Conservation (phyloP, 192 early-diverging fungal genomes). For the Phycomyces blakesleeanus region DNA sequence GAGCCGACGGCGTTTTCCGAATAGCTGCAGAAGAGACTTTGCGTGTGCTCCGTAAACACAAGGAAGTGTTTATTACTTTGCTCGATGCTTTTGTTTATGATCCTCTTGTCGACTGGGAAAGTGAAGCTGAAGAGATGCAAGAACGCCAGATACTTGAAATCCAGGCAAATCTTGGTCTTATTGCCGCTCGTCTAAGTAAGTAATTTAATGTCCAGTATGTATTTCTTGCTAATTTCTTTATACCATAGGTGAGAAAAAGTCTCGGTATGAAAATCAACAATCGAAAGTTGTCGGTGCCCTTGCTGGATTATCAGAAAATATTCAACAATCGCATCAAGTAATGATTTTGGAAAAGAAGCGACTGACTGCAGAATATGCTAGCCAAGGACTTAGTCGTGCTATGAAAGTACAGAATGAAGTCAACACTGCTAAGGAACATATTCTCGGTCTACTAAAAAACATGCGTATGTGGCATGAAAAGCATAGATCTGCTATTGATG, state of each 20-base stretch:
- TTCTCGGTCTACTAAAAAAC: background rate
- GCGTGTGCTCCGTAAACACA: constrained; percentile 72
- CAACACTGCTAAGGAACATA: background rate
- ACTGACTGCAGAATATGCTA: background rate
- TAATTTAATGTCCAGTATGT: background rate
- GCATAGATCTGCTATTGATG: background rate
- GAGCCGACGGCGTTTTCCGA: constrained; percentile 77
- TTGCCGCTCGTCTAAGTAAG: constrained; percentile 26
- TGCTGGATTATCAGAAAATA: background rate
- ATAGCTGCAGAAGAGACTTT: constrained; percentile 76
- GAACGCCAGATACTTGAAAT: constrained; percentile 30
- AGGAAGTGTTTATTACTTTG: constrained; percentile 79
- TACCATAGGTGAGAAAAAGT: constrained; percentile 17
- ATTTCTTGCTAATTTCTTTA: background rate
- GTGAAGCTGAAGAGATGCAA: constrained; percentile 26
- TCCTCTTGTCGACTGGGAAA: constrained; percentile 65
- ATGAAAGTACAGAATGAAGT: background rate
- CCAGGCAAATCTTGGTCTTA: constrained; percentile 21
- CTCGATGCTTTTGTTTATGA: constrained; percentile 94
- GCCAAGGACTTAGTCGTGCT: background rate
- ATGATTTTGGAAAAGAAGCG: background rate
- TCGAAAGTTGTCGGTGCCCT: background rate
- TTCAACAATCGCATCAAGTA: constrained; percentile 5
- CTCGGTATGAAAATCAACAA: constrained; percentile 6
- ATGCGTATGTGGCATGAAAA: background rate